phyloP scores from a whole-genome alignment of 257 asterid species.

The Rhazya stricta region DNA sequence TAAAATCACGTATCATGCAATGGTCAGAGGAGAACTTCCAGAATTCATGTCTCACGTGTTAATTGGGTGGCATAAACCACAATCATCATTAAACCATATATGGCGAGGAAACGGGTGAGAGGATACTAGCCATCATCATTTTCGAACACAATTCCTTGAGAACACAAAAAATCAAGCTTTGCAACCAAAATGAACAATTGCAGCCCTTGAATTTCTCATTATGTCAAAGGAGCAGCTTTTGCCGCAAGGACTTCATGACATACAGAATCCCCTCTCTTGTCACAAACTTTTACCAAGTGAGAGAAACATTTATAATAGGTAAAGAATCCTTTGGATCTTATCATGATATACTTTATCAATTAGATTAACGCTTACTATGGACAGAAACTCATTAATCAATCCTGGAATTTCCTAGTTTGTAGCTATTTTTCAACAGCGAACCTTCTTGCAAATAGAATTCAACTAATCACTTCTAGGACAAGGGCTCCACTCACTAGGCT shows the following conservation, averaged over 20 bases:
- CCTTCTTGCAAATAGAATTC: neutral
- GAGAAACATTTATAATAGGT: slow-evolving; percentile 3
- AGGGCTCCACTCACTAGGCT: neutral
- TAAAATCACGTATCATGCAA: neutral
- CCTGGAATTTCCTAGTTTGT: neutral
- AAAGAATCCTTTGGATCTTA: neutral
- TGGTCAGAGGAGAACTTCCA: neutral
- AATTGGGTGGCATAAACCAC: neutral
- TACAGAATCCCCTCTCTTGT: neutral
- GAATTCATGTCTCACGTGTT: neutral
- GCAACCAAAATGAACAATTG: neutral
- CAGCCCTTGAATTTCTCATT: neutral
- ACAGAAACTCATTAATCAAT: neutral
- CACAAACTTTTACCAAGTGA: neutral
- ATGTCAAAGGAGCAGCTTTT: neutral
- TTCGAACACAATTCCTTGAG: neutral
- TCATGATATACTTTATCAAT: neutral
- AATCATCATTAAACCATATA: neutral
- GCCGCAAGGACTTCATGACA: neutral
- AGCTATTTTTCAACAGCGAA: neutral
- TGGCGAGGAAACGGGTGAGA: neutral
- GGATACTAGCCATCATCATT: neutral
- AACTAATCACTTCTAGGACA: neutral
- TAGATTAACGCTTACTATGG: neutral
- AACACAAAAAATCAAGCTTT: neutral